Conservation (phyloP, 805 yeast genomes). For the Zygosaccharomyces siamensis region DNA sequence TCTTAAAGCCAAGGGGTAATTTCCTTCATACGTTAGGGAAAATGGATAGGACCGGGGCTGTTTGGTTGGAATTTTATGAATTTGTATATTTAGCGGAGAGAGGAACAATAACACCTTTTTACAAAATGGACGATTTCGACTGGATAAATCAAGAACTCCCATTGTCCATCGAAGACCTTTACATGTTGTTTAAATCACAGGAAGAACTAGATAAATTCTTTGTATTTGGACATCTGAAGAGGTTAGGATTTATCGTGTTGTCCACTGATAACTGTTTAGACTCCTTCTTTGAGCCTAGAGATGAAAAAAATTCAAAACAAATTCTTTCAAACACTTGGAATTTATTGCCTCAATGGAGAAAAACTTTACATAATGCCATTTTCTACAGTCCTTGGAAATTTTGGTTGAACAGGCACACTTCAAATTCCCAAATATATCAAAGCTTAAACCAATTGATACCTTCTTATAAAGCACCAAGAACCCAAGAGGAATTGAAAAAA, state of each 20-base stretch:
- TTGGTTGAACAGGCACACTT: conserved; percentile 19
- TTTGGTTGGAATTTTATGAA: conserved; percentile 61
- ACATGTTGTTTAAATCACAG: conserved; percentile 43
- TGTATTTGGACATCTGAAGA: conserved; percentile 68
- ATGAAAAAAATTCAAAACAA: not conserved
- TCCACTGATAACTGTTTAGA: conserved; percentile 18
- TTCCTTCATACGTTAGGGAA: conserved; percentile 70
- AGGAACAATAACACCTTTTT: conserved; percentile 54
- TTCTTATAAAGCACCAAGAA: conserved; percentile 11
- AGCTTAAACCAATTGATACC: conserved; percentile 32
- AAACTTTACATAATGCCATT: conserved; percentile 17
- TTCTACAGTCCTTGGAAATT: conserved; percentile 23
- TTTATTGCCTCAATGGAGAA: conserved; percentile 4
- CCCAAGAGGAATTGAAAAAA: conserved; percentile 3
- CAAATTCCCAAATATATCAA: conserved; percentile 30
- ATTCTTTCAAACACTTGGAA: not conserved
- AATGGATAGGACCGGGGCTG: conserved; percentile 44
- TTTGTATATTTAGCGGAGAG: conserved; percentile 74
- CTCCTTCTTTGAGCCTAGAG: conserved; percentile 16
- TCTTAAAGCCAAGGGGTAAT: conserved; percentile 60
- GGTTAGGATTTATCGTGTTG: conserved; percentile 70
- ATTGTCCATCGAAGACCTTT: conserved; percentile 60
- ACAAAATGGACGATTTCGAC: conserved; percentile 16
- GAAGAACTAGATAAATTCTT: conserved; percentile 51
- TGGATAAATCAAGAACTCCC: conserved; percentile 33